Evolutionary conservation across 208 protist species (phyloP).

Genomic region (Balamuthia mandrillaris): DNA sequence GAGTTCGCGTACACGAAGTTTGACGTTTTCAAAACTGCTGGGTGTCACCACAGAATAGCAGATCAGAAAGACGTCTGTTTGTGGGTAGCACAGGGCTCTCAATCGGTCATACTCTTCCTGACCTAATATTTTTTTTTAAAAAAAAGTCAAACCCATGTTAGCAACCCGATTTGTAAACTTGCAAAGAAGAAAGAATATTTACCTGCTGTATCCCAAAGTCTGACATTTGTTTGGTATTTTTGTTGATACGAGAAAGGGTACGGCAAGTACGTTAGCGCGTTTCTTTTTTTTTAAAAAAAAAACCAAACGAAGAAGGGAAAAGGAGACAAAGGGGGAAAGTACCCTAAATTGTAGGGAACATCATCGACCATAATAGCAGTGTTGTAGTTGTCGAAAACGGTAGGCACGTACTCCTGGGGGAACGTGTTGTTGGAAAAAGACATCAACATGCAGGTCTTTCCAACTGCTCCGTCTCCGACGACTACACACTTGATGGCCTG

Average conservation of each 20-base stretch:
- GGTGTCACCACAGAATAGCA: slow-evolving; percentile 75
- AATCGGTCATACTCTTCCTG: slow-evolving; percentile 68
- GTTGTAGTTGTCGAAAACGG: slow-evolving; percentile 48
- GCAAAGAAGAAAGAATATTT: neutral
- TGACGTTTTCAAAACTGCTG: slow-evolving; percentile 69
- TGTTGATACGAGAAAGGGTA: too few relatives aligned
- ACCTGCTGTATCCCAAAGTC: slow-evolving; percentile 11
- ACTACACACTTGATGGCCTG: slow-evolving; percentile 42
- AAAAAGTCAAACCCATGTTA: neutral
- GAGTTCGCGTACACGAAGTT: neutral
- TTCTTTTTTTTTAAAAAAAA: too few relatives aligned
- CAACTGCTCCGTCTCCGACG: slow-evolving; percentile 23
- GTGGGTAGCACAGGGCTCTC: slow-evolving; percentile 80
- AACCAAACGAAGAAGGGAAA: neutral
- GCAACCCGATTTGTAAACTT: neutral
- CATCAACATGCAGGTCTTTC: slow-evolving; percentile 37
- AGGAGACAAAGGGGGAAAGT: too few relatives aligned
- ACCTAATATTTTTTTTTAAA: neutral
- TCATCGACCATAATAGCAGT: slow-evolving; percentile 36
- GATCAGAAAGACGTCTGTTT: slow-evolving; percentile 75
- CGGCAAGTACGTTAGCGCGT: too few relatives aligned
- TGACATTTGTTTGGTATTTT: too few relatives aligned
- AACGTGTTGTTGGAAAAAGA: slow-evolving; percentile 36
- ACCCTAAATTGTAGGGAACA: slow-evolving; percentile 21
- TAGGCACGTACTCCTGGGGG: slow-evolving; percentile 39